Base-by-base conservation (phyloP, 2,329 filamentous ascomycete species). In the Colletotrichum shisoi region DNA sequence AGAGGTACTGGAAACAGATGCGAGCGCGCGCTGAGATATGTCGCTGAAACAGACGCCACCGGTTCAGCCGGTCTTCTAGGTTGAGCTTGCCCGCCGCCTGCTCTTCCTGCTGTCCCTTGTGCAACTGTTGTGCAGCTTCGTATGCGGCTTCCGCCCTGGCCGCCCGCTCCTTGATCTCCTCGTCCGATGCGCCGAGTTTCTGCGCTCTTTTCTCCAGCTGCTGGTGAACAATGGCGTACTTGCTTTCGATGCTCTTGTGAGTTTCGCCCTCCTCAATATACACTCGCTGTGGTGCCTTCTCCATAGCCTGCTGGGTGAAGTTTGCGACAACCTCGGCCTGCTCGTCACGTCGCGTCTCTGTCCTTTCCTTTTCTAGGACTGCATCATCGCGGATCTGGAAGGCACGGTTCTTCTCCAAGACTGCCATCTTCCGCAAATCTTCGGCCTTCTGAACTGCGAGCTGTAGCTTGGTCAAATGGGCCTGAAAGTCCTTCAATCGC, bases 21-120 rank as follows among this genome's bases (percentile, higher is more conserved):
- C 93, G 89, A 52, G 95, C 92, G 62, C 91, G 88, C n/a, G 90
- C 87, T 44, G 93, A 94, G 73, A 99, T 97, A 71, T 89, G 87
- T 31, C 89, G 86, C 73, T 94, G 91, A 78, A 99, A 98, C 57
- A 85, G 83, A 63, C 87, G 84, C 91, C 93, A 99, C 72, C 93
- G 89, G 34, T 84, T 80, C 63, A 91, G 85, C 17, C 95, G 91
- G 63, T 90, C 81, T 11, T 81, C 79, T 46, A 97, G 85, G 0
- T 93, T 87, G 39, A 82, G 73, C 71, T 85, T 85, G 44, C 89
- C 76, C 0, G 78, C 77, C 39, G 74, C 71, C 12, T 83, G 80
- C 52, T 82, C 77, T 12, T 76, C 76, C 57, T 76, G 77, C 7
- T 82, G 82, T 21, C 80, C 76, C 1, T 83, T 76, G 54, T 79